Evolutionary conservation across 2,329 filamentous ascomycete species (phyloP).

Genomic region (Ophiosphaerella korrae): DNA sequence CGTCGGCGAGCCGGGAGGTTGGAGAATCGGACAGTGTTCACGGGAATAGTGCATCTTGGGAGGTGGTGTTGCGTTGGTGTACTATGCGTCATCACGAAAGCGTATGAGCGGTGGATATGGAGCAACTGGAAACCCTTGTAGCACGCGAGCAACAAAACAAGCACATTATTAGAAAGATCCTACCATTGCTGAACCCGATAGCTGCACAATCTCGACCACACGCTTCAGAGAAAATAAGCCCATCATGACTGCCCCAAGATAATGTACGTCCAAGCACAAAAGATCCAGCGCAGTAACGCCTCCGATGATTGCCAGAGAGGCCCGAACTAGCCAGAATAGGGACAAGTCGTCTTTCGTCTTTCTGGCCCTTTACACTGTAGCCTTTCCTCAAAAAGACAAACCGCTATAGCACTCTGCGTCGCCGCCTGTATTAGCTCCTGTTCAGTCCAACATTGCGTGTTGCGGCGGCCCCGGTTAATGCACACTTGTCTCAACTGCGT

Average conservation of each 20-base stretch:
- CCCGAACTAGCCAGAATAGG: conserved; percentile 32
- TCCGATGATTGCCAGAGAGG: conserved; percentile 43
- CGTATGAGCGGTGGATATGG: neutral
- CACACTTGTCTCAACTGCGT: conserved; percentile 49
- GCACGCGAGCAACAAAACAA: conserved; percentile 20
- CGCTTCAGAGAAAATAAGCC: conserved; percentile 40
- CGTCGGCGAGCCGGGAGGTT: no score
- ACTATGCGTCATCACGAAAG: no score
- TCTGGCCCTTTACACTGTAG: conserved; percentile 37
- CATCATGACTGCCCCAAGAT: conserved; percentile 48
- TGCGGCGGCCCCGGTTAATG: conserved; percentile 31
- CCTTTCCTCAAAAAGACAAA: conserved; percentile 24
- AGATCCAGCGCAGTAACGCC: conserved; percentile 47
- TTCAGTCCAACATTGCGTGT: conserved; percentile 34
- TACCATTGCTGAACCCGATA: conserved; percentile 33
- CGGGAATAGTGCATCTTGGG: no score
- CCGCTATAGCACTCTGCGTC: conserved; percentile 31
- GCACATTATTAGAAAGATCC: conserved; percentile 42
- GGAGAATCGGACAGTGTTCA: no score
- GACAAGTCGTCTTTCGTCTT: conserved; percentile 31
- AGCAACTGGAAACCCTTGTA: neutral
- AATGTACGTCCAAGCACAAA: conserved; percentile 45
- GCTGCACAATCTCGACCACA: conserved; percentile 39
- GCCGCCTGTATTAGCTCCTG: conserved; percentile 39
- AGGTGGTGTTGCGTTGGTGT: no score